Base-by-base conservation (phyloP, 1,139 yeast species). In the Debaryomycetaceae sp. region DNA sequence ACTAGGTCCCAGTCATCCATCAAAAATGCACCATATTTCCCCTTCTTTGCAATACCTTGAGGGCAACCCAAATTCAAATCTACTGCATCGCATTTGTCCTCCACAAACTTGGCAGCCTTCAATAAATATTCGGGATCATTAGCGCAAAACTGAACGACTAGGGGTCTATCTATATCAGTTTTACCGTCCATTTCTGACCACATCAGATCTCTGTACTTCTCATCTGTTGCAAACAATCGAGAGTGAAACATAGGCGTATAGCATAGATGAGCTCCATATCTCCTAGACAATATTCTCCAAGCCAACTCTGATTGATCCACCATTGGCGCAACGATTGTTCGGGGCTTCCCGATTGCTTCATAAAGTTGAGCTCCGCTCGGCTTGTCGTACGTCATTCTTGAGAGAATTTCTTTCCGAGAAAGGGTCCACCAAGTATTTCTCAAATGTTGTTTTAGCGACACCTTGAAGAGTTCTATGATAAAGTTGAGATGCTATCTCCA, bases 161-260 rank as follows among this genome's bases (percentile, higher is more conserved):
- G 70, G 0, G 98, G 98, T 40, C 97, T 70, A 60, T 91, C 97
- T 4, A 65, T 50, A 5, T 69, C 66, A 6, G 65, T 59, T 52
- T 81, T 81, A 1, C 98, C 98, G 64, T 93, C 98, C 51, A 77
- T 57, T 7, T 78, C 80, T 41, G 82, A 70, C 81, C 95, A 85
- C 85, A 85, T 85, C 48, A 81, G 87, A 34, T 71, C 69, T 41
- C 98, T 75, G 60, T 93, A 93, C 57, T 87, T 86, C 47, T 82
- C 86, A 44, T 85, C 86, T 2, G 87, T 87, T 24, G 95, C 95
- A 68, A 95, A 95, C 36, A 90, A 69, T 43, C 91, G 75, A 5
- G 99, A 96, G 64, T 95, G 98, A 54, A 86, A 80, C 99, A 95
- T 95, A 2, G 99, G 99, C 0, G 99, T 88, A 58, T 91, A 95